Evolutionary conservation across 179 eudicot species (phyloP).

Genomic region (Beta macrorhiza): DNA sequence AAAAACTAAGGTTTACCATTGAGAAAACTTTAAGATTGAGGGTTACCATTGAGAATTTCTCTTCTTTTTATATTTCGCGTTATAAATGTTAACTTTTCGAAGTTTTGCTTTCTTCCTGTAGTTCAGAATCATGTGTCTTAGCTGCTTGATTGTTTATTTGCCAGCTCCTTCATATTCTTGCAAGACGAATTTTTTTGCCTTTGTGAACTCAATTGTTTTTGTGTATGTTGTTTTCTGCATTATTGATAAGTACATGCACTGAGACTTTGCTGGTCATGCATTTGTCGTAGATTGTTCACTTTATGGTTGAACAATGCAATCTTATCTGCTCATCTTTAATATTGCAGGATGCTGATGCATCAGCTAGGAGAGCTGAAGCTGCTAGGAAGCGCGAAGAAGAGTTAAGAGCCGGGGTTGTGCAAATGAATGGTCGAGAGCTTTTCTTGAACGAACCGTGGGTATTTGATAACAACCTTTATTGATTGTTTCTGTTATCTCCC

Average conservation of each 20-base stretch:
- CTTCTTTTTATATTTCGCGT: no score
- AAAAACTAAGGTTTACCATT: no score
- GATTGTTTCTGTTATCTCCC: conserved; percentile 17
- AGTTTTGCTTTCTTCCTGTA: not conserved
- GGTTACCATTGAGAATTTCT: no score
- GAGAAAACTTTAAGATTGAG: no score
- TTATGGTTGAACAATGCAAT: not conserved
- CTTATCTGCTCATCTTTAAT: not conserved
- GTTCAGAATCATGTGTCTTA: not conserved
- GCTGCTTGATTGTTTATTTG: not conserved
- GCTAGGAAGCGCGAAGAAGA: conserved; percentile 83
- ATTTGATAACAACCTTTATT: conserved; percentile 65
- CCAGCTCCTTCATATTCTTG: not conserved
- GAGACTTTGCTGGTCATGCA: not conserved
- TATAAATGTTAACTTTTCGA: no score
- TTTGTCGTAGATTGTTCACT: not conserved
- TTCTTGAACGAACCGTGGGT: conserved; percentile 82
- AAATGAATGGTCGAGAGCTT: conserved; percentile 91
- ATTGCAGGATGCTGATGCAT: conserved; percentile 69
- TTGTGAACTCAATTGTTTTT: not conserved
- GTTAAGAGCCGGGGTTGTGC: conserved; percentile 69
- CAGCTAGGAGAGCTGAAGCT: conserved; percentile 67
- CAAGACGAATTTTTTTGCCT: not conserved
- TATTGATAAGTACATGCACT: not conserved
- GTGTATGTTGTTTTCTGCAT: not conserved